These are phyloP conservation scores for Fusarium beomiforme DNA, from an alignment of 2,329 filamentous ascomycete genomes.

Conservation along the genomic window DNA sequence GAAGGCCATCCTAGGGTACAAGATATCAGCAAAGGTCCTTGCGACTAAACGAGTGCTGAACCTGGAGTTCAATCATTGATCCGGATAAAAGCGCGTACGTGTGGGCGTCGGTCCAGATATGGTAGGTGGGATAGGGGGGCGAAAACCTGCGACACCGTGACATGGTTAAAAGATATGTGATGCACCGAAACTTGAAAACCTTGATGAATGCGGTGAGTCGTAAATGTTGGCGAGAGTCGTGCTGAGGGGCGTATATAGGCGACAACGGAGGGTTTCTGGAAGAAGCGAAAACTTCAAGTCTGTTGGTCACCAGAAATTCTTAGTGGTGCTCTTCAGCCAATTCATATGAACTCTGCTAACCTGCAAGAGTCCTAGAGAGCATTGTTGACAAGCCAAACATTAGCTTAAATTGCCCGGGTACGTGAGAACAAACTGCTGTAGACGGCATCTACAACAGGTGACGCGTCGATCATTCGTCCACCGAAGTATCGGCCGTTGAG, in stretches of 20 bases:
- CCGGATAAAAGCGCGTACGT: slow-evolving; percentile 18
- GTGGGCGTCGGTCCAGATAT: slow-evolving; percentile 28
- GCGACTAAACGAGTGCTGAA: slow-evolving; percentile 44
- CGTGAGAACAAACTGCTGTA: slow-evolving; percentile 97
- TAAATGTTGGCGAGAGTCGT: slow-evolving; percentile 14
- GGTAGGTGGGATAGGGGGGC: slow-evolving; percentile 12
- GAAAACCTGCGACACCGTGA: slow-evolving; percentile 43
- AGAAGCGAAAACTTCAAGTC: slow-evolving; percentile 42
- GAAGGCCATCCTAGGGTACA: slow-evolving; percentile 45
- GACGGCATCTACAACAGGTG: slow-evolving; percentile 96
- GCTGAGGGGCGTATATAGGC: slow-evolving; percentile 7
- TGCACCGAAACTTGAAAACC: slow-evolving; percentile 27
- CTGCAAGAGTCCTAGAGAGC: slow-evolving; percentile 60
- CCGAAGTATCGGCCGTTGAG: slow-evolving; percentile 97
- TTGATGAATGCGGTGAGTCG: slow-evolving; percentile 35
- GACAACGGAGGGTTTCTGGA: slow-evolving; percentile 14
- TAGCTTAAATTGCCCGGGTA: slow-evolving; percentile 81
- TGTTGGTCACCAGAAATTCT: slow-evolving; percentile 42
- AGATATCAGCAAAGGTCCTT: slow-evolving; percentile 43
- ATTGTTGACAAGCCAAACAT: slow-evolving; percentile 57
- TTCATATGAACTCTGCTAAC: slow-evolving; percentile 47
- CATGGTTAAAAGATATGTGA: slow-evolving; percentile 39
- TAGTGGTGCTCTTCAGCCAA: slow-evolving; percentile 41
- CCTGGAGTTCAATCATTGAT: slow-evolving; percentile 36
- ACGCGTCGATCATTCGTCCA: slow-evolving; percentile 89